A percentile compares a stretch with the other conserved stretches of the same genome.
These are phyloP conservation scores for Scenedesmus sp. DNA, from an alignment of 163 green algal genomes.

Conservation along the genomic window DNA sequence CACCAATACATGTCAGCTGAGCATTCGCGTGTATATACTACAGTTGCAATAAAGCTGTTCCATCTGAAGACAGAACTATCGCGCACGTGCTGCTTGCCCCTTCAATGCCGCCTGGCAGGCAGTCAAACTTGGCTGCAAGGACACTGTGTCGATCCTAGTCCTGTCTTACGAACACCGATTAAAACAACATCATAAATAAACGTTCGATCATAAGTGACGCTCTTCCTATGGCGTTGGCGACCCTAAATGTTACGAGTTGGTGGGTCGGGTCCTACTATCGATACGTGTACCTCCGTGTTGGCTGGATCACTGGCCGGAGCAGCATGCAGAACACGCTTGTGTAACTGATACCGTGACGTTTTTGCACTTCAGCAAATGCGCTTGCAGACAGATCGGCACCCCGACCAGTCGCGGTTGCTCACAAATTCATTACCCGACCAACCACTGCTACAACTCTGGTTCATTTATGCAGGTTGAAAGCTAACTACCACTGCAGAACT, in stretches of 20 bases:
- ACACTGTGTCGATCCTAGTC: too few species aligned
- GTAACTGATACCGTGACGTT: background rate
- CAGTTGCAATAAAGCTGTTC: too few species aligned
- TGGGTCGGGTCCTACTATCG: background rate
- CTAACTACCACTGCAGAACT: too few species aligned
- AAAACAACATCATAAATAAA: too few species aligned
- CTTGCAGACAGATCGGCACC: background rate
- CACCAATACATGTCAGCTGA: too few species aligned
- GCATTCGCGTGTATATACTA: too few species aligned
- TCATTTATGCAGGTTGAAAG: too few species aligned
- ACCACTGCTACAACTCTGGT: background rate
- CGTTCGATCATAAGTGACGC: background rate
- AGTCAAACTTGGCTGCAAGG: too few species aligned
- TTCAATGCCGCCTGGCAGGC: too few species aligned
- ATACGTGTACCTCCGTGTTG: background rate
- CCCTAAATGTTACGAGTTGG: background rate
- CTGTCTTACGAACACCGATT: too few species aligned
- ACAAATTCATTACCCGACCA: background rate
- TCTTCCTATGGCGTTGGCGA: background rate
- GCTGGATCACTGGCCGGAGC: background rate
- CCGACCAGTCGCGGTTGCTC: background rate
- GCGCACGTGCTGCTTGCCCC: too few species aligned
- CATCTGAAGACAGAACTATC: too few species aligned
- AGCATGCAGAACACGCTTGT: background rate
- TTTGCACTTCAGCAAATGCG: background rate